Evolutionary conservation across 768 basidiomycete genomes (phyloP), one percentile per base, ranked within the genome.

Genomic region (Macrolepiota fuliginosa): DNA sequence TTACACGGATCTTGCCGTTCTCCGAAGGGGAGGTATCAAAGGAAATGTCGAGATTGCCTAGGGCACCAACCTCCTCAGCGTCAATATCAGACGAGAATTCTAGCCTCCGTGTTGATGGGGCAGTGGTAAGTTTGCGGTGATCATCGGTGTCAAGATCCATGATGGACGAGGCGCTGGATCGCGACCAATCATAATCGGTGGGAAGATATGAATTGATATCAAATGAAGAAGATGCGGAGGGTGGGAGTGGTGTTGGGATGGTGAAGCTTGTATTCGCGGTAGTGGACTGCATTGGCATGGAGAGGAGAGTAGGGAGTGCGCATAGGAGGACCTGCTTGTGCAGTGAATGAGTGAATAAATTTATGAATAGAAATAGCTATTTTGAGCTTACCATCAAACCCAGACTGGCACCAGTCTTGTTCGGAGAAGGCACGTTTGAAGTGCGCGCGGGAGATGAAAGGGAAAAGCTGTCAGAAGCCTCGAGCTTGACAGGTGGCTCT

Each of bases 291-390:
- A 84, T 75, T 54, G 87, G 82, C 75, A 90, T 78, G 22, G 90
- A 87, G 56, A 92, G 81, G 47, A 92, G 80, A 22, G 86, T 83
- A 15, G 91, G 91, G 27, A 92, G 81, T 2, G 89, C 89, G 67
- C 89, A 92, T 47, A 92, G 80, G 50, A 92, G 81, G 67, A 90
- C 89, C 85, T 91, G 78, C 52, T 61, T 58, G 42, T 17, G 60
- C 37, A 12, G 53, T 39, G 46, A n/a, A 24, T 54, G 45, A 54
- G 60, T 13, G 75, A 76, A 49, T 13, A 7, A 27, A 27, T 11
- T 77, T 13, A 17, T 32, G 58, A 47, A 45, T 32, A 55, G 54
- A 60, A 35, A 19, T 35, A 52, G 19, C 35, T 36, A 54, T 25
- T 54, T 60, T 63, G 37, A 59, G 39, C 36, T 49, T 46, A 50